Base-by-base conservation (phyloP, 192 early-diverging fungal species). In the Umbelopsis isabellina region DNA sequence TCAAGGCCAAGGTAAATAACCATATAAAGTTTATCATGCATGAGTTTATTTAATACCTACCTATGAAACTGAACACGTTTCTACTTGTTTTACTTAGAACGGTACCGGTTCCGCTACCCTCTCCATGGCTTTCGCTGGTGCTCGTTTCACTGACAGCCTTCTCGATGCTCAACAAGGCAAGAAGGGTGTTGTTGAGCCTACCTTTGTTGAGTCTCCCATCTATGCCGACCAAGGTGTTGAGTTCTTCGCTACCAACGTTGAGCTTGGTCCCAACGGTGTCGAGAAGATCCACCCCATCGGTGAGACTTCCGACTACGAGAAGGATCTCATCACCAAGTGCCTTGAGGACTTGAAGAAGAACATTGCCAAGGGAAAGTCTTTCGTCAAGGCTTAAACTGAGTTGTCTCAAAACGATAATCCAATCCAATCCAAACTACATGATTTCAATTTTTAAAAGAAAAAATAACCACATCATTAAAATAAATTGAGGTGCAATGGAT, bases 61-160 rank as follows among this genome's bases (percentile, higher is more conserved):
- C 7, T 41, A 41, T 61, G 25, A 52, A 49, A 49, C 20, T 49
- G 48, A 16, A 25, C 7, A 25, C 30, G 3, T 61, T 4, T n/a
- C n/a, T n/a, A n/a, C n/a, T 61, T 35, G 3, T 30, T 30, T 27
- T 35, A 12, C 30, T 1, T 61, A 61, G 55, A 61, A 92, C 78
- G 93, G 96, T 65, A 89, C 91, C 46, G 94, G 92, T 18, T 92
- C 90, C 33, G 93, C 94, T 65, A 95, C 92, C 22, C 87, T 95
- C 67, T 93, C 92, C 48, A 94, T 94, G 94, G 92, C 93, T 44
- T 91, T 87, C 66, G 91, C 92, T 68, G 92, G 90, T 64, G 90
- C 92, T 37, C 86, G 93, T 52, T 98, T 98, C 82, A 87, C 92
- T 69, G 84, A 93, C 82, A 93, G 94, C 45, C 82, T 98, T 50